These are phyloP conservation scores for Scheffersomyces cryptocercus DNA, from an alignment of 1,139 yeast species.

Conservation along the genomic window DNA sequence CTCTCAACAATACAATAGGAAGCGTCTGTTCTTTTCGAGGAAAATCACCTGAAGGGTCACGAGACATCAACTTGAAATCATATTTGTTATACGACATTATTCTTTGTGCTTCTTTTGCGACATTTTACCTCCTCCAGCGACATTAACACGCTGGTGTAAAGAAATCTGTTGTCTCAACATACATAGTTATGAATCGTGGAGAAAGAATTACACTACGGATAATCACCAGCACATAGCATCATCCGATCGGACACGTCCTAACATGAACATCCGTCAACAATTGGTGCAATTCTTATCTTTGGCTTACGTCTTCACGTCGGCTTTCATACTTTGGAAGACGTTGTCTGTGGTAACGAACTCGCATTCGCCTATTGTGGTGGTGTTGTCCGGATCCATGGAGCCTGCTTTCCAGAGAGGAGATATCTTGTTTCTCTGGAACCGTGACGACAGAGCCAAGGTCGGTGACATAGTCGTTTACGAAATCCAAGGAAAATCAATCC, in stretches of 20 bases:
- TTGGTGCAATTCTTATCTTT: slow-evolving; percentile 62
- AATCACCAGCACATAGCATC: not conserved
- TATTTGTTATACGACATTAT: no score
- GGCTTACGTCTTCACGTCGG: slow-evolving; percentile 80
- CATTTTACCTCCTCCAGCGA: slow-evolving; percentile 1
- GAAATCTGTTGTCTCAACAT: no score
- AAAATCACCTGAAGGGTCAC: no score
- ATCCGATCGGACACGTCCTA: not conserved
- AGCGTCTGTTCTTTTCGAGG: no score
- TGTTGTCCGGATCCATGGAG: slow-evolving; percentile 97
- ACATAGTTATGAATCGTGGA: no score
- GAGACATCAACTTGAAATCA: no score
- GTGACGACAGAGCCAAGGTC: slow-evolving; percentile 64
- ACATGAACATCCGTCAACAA: slow-evolving; percentile 50
- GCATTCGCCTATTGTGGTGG: slow-evolving; percentile 94
- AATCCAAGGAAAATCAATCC: slow-evolving; percentile 75
- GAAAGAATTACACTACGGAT: no score
- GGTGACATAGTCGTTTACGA: slow-evolving; percentile 99
- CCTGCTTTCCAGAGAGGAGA: slow-evolving; percentile 99
- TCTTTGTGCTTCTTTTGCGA: not conserved
- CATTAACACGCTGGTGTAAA: slow-evolving; percentile 12
- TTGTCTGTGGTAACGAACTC: slow-evolving; percentile 77
- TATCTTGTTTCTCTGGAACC: slow-evolving; percentile 85
- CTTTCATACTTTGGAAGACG: slow-evolving; percentile 91
- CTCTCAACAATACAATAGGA: no score